These are phyloP conservation scores for Vanrija humicola DNA, from an alignment of 1,284 basidiomycete species.

Conservation along the genomic window DNA sequence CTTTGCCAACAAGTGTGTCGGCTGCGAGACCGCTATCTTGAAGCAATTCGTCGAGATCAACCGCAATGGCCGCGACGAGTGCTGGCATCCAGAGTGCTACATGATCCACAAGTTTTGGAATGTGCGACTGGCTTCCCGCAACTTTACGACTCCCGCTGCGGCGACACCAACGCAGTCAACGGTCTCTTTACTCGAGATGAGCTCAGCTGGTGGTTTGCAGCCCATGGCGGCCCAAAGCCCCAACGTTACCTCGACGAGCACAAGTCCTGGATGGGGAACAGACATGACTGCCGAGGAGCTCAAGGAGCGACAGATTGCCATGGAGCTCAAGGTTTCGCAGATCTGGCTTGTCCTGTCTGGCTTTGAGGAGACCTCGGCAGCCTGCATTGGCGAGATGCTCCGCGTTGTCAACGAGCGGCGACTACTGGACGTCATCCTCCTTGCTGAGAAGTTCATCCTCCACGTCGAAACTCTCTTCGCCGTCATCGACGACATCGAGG, in stretches of 20 bases:
- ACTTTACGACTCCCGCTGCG: conserved; percentile 51
- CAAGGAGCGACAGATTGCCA: conserved; percentile 84
- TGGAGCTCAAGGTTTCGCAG: conserved; percentile 97
- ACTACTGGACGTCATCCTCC: conserved; percentile 92
- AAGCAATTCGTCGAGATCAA: conserved; percentile 99
- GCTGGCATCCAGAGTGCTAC: conserved; percentile 99
- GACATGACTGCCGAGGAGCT: conserved; percentile 76
- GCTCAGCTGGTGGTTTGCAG: conserved; percentile 20
- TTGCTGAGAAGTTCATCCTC: conserved; percentile 97
- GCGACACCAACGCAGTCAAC: conserved; percentile 53
- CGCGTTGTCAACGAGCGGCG: conserved; percentile 93
- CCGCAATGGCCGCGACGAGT: conserved; percentile 94
- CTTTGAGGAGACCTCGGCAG: conserved; percentile 98
- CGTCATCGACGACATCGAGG: conserved; percentile 93
- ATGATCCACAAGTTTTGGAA: conserved; percentile 99
- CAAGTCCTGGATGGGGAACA: conserved; percentile 26
- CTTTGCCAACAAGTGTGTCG: conserved; percentile 97
- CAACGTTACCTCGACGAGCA: conserved; percentile 45
- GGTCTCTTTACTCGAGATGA: conserved; percentile 44
- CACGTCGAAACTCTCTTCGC: conserved; percentile 98
- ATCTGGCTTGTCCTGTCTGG: conserved; percentile 99
- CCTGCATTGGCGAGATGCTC: conserved; percentile 98
- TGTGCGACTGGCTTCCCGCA: conserved; percentile 84
- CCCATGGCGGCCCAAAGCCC: conserved; percentile 1
- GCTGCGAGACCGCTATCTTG: conserved; percentile 95